These are phyloP conservation scores for Amoebophrya sp. DNA, from an alignment of 169 alveolate species.

Conservation along the genomic window DNA sequence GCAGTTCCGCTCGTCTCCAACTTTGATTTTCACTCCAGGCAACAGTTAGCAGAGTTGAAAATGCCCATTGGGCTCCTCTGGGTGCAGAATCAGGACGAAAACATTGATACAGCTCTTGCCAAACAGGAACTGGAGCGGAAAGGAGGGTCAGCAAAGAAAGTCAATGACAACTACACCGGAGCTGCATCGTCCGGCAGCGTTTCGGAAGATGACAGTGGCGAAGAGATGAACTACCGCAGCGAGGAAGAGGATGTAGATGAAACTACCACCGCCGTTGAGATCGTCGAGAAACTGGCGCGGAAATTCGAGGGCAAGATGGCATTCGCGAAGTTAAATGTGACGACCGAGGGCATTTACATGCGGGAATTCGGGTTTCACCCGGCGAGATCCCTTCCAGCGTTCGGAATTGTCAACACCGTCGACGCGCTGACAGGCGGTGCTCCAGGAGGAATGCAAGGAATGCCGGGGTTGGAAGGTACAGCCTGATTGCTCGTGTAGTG, in stretches of 20 bases:
- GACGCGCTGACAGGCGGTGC: no score
- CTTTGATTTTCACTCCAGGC: background rate
- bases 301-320: background rate
- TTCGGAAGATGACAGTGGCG: no score
- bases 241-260: no score
- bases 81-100: background rate
- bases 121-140: no score
- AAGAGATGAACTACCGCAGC: no score
- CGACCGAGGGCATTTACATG: background rate
- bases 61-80: background rate
- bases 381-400: background rate
- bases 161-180: no score
- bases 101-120: no score
- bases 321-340: background rate
- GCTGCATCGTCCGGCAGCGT: no score
- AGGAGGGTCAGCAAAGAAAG: no score
- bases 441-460: no score
- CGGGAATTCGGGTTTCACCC: background rate
- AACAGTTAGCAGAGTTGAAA: background rate
- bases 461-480: no score
- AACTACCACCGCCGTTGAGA: background rate
- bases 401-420: background rate
- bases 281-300: background rate
- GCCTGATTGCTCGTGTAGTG: no score
- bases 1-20: background rate